Conservation (phyloP, 2,329 filamentous ascomycete species). For the Claviceps maximensis region DNA sequence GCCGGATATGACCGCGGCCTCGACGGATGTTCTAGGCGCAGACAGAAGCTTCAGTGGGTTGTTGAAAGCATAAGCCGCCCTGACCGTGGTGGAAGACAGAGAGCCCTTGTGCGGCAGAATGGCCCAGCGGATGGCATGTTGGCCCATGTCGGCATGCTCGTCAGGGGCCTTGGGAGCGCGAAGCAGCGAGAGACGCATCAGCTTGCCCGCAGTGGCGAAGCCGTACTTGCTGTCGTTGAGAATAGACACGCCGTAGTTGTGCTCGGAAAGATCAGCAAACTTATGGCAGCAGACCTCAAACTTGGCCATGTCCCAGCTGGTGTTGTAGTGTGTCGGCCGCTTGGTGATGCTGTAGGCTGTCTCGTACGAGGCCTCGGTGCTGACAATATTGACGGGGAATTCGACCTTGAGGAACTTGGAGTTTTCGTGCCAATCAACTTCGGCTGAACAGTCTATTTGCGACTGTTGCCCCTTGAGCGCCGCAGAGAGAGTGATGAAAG, state of each 20-base stretch:
- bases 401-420: conserved; percentile 99
- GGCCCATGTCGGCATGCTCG: conserved; percentile 86
- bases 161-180: conserved; percentile 87
- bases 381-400: conserved; percentile 84
- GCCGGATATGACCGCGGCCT: conserved; percentile 13
- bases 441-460: conserved; percentile 64
- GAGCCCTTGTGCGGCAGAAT: conserved; percentile 72
- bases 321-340: conserved; percentile 95
- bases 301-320: conserved; percentile 92
- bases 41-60: conserved; percentile 46
- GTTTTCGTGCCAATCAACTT: conserved; percentile 93
- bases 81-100: conserved; percentile 60
- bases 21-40: conserved; percentile 15
- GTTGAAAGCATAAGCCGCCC: conserved; percentile 83
- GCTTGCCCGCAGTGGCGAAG: conserved; percentile 76
- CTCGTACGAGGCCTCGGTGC: conserved; percentile 89
- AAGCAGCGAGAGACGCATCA: conserved; percentile 80
- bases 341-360: conserved; percentile 83
- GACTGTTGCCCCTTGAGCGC: conserved; percentile 45
- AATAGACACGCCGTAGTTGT: conserved; percentile 80
- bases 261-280: conserved; percentile 80
- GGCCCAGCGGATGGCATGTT: conserved; percentile 76
- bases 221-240: conserved; percentile 95
- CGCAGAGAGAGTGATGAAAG: conserved; percentile 68
- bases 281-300: conserved; percentile 96